Evolutionary conservation across 2,329 filamentous ascomycete genomes (phyloP), one percentile per base, ranked within the genome.

Genomic region (Penicillium hordei): DNA sequence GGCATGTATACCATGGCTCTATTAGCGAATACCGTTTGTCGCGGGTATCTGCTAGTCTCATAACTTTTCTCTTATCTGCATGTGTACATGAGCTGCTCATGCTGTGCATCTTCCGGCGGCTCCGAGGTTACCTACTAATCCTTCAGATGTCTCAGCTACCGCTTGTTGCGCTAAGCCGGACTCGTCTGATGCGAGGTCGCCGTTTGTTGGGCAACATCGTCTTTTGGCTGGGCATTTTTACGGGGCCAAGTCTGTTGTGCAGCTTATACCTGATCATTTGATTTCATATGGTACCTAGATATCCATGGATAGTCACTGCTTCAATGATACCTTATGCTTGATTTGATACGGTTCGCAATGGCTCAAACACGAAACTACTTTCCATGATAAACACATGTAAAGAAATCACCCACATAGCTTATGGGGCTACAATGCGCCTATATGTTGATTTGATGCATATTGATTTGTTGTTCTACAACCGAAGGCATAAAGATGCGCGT

Each of bases 151-250:
- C 81, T 61, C 89, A 93, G 73, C 72, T 93, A 44, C 89, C 89
- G 34, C 75, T 93, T 15, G 87, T 90, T 3, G 80, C 79, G 33
- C 70, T 93, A 45, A 89, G 86, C 65, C 81, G 87, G 61, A 90
- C 86, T 1, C 85, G 80, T 62, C 84, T 86, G 12, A 55, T 77
- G 76, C 92, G 69, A 84, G 83, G 63, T 83, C 83, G 25, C 79
- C 81, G 65, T 80, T 83, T 64, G 83, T 66, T 92, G 21, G 89
- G 89, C 0, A 93, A 93, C 68, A 71, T 90, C 8, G 80, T 91
- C 3, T 93, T 93, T 66, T 93, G 90, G 90, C 68, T 89, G 40
- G 89, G 89, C 0, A 82, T 93, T n/a, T 89, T 90, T 58, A 88
- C 88, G 2, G 89, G 88, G 0, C 89, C 89, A 1, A 90, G 88